Percentiles rank a stretch among this genome's conserved stretches.
These are phyloP conservation scores for Mycena vulgaris DNA, from an alignment of 768 basidiomycete genomes.

Conservation along the genomic window DNA sequence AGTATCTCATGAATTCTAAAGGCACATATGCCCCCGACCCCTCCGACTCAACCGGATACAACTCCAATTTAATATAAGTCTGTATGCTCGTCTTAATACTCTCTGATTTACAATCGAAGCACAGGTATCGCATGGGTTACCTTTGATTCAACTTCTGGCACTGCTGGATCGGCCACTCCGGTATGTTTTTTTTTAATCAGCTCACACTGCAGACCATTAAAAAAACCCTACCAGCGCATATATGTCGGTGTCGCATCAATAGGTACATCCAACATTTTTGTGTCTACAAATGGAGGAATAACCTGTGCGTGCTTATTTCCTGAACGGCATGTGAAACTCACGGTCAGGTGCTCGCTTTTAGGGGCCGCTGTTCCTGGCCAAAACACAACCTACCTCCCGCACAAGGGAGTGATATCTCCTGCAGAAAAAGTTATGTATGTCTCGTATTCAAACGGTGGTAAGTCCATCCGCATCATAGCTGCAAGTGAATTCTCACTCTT, in stretches of 20 bases:
- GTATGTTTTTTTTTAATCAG: not conserved
- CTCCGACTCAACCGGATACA: conserved; percentile 63
- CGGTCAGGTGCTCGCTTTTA: too few species aligned
- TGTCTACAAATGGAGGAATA: conserved; percentile 69
- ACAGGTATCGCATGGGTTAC: conserved; percentile 74
- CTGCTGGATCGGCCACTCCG: conserved; percentile 66
- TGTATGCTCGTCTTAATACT: conserved; percentile 1
- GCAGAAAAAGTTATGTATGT: conserved; percentile 71
- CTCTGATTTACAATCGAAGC: not conserved
- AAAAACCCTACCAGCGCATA: too few species aligned
- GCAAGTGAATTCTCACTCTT: not conserved
- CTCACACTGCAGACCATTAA: too few species aligned
- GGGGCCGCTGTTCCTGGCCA: conserved; percentile 73
- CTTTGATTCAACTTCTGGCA: conserved; percentile 72
- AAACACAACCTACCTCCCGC: conserved; percentile 71
- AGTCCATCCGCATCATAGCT: not conserved
- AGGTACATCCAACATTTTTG: conserved; percentile 69
- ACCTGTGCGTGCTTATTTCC: conserved; percentile 61
- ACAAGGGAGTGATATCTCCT: conserved; percentile 77
- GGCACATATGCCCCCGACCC: conserved; percentile 70
- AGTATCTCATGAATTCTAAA: conserved; percentile 36
- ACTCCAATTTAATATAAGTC: conserved; percentile 57
- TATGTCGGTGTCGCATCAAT: conserved; percentile 78
- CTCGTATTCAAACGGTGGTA: conserved; percentile 68
- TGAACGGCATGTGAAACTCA: too few species aligned